A percentile compares a stretch with the other conserved stretches of the same genome.
phyloP scores from a whole-genome alignment of 140 eudicot species.

The Ambrosia hybrid region DNA sequence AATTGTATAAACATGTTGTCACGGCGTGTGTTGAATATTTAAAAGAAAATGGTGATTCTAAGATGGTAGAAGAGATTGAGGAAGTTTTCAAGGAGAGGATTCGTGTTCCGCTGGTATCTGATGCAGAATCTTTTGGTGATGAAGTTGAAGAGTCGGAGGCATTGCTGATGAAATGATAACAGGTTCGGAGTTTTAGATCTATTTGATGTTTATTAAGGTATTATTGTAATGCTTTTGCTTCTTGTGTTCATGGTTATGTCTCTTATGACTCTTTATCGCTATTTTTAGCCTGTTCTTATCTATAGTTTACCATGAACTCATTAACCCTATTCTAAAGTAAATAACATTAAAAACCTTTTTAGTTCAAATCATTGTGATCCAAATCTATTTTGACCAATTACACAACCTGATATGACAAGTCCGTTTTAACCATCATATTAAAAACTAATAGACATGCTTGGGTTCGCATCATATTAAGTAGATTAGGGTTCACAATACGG shows the following conservation, averaged over 20 bases:
- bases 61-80: conserved; percentile 35
- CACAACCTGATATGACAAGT: too few relatives aligned
- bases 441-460: too few relatives aligned
- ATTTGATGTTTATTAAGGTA: conserved; percentile 12
- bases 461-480: too few relatives aligned
- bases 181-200: conserved; percentile 14
- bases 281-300: too few relatives aligned
- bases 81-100: conserved; percentile 26
- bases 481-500: too few relatives aligned
- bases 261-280: too few relatives aligned
- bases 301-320: too few relatives aligned
- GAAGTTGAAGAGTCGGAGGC: conserved; percentile 11
- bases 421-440: too few relatives aligned
- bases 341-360: too few relatives aligned
- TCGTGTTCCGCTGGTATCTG: neutral
- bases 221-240: conserved; percentile 2
- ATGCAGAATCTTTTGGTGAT: conserved; percentile 24
- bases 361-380: too few relatives aligned
- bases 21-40: conserved; percentile 43
- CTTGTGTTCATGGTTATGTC: neutral
- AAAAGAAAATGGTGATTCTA: conserved; percentile 36
- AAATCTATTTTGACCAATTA: too few relatives aligned
- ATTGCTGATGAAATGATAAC: conserved; percentile 11
- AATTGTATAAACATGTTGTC: conserved; percentile 29
- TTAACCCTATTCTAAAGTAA: too few relatives aligned